A percentile compares a stretch with the other conserved stretches of the same genome.
These are phyloP conservation scores for Nissolia schottii DNA, from an alignment of 306 rosid genomes.

Conservation along the genomic window DNA sequence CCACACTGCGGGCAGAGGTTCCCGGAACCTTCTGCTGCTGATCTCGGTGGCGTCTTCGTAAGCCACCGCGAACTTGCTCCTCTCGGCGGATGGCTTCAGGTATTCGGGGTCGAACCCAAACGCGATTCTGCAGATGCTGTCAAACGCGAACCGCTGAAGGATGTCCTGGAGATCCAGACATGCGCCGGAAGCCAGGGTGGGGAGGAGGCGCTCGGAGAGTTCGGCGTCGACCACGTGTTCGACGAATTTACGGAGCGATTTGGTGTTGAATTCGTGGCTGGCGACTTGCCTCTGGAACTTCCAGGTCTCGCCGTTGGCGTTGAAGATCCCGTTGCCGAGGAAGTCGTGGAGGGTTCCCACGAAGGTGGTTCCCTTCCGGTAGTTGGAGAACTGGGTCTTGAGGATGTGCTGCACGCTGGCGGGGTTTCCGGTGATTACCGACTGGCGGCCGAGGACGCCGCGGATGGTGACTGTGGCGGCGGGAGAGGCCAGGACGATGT, in stretches of 20 bases:
- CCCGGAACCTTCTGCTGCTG: too few species aligned
- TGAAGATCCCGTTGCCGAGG: constrained; percentile 66
- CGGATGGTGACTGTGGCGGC: too few species aligned
- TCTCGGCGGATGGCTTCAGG: constrained; percentile 37
- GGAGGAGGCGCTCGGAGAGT: constrained; percentile 47
- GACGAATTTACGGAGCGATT: constrained; percentile 50
- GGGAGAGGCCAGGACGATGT: constrained; percentile 43
- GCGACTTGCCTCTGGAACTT: constrained; percentile 65
- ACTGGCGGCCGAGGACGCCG: too few species aligned
- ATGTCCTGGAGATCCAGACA: constrained; percentile 63
- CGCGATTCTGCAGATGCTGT: constrained; percentile 62
- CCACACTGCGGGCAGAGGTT: too few species aligned
- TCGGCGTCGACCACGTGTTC: constrained; percentile 62
- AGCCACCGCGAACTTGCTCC: too few species aligned
- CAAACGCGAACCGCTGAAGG: constrained; percentile 67
- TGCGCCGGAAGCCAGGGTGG: constrained; percentile 37
- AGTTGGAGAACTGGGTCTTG: too few species aligned
- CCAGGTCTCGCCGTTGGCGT: constrained; percentile 49
- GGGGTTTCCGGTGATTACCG: constrained; percentile 53
- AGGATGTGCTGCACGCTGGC: constrained; percentile 65
- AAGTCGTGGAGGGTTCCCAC: too few species aligned
- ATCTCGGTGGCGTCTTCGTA: too few species aligned
- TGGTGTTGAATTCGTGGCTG: constrained; percentile 55
- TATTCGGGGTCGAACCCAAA: constrained; percentile 64
- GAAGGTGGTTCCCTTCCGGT: too few species aligned